Evolutionary conservation across 2,329 filamentous ascomycete species (phyloP).

Genomic region (Coniochaeta prunicola): DNA sequence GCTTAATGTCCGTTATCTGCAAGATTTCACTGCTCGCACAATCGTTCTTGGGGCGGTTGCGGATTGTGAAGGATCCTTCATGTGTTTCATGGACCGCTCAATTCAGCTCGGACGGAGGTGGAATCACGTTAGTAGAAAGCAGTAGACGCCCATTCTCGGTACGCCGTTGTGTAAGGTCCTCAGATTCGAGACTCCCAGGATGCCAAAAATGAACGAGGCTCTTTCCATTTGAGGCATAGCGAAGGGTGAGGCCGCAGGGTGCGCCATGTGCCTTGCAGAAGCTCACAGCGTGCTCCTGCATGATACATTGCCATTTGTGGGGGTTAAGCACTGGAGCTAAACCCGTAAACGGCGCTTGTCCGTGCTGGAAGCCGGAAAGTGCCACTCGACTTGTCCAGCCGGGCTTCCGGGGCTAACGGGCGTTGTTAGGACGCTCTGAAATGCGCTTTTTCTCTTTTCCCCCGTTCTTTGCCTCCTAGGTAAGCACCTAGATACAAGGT

Average conservation of each 20-base stretch:
- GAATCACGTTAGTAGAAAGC: no score
- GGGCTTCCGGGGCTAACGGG: background rate
- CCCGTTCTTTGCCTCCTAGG: background rate
- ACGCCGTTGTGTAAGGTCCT: no score
- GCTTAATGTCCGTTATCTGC: background rate
- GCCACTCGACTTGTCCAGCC: background rate
- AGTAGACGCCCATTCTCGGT: no score
- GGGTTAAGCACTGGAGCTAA: conserved; percentile 1
- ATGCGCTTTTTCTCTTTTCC: background rate
- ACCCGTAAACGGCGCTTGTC: conserved; percentile 1
- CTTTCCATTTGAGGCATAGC: background rate
- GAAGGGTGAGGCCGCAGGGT: background rate
- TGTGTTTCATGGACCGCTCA: background rate
- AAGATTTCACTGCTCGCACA: background rate
- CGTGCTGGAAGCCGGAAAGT: background rate
- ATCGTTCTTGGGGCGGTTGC: background rate
- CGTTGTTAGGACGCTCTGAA: background rate
- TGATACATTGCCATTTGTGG: background rate
- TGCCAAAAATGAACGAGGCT: background rate
- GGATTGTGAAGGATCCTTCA: background rate
- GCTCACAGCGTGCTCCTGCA: background rate
- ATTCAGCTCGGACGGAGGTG: no score
- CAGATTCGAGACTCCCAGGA: no score
- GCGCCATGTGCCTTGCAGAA: background rate
- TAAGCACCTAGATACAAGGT: background rate